Evolutionary conservation across 2,329 filamentous ascomycete genomes (phyloP), one percentile per base, ranked within the genome.

Genomic region (Penicillium sp.): DNA sequence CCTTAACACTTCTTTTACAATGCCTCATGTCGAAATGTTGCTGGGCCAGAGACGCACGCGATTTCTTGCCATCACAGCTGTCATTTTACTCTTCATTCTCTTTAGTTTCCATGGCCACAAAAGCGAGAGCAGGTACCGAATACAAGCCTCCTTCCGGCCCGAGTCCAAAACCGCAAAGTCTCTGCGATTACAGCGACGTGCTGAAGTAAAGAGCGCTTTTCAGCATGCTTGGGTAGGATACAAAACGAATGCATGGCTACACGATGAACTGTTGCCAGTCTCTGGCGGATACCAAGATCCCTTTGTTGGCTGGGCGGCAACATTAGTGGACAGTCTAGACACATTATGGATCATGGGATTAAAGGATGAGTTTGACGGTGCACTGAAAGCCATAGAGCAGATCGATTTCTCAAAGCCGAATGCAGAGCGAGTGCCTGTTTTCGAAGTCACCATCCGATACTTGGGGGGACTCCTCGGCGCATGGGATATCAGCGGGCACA

Each of bases 331-430:
- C 73, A 49, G 35, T 4, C 74, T 91, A 46, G 90, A 95, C 65
- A 91, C 90, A 0, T 77, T 95, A 2, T 94, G 88, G 88, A 91
- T 95, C 64, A 90, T 91, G 81, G 89, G 83, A n/a, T 69, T 94
- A 66, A 80, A 81, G 61, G 79, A 86, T 0, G 89, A 93, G 63
- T 95, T 94, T 64, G 83, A 90, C 58, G 84, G 89, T 58, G 90
- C 89, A 2, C 84, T 88, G 50, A 77, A 80, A 38, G 84, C 81
- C 0, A 83, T 91, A 14, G 77, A 78, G 47, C 68, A 81, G 1
- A 91, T 96, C 57, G 90, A 95, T 70, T 96, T 96, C 62, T 21
- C 50, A 91, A 88, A 12, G 85, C 81, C 9, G 85, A 83, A n/a
- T 71, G 77, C 16, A 78, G 85, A 45, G 68, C 72, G 42, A 81